Evolutionary conservation across 2,329 filamentous ascomycete genomes (phyloP).

Genomic region (Chlorencoelia australis): DNA sequence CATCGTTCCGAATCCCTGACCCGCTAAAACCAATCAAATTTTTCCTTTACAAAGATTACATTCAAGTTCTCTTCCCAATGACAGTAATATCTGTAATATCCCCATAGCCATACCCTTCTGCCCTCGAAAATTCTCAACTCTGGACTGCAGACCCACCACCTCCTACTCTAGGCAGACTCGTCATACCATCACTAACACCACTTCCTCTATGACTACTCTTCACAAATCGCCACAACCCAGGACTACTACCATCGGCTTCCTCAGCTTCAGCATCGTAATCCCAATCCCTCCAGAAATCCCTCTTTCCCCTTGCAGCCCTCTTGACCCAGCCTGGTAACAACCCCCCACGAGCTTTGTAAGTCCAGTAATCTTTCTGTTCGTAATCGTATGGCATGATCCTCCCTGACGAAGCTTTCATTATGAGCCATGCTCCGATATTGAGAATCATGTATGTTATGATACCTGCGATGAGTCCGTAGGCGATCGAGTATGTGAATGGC

Average conservation of each 20-base stretch:
- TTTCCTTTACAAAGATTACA: no score
- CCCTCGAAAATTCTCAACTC: no score
- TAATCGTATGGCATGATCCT: conserved; percentile 67
- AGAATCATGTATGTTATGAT: conserved; percentile 68
- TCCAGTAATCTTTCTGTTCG: conserved; percentile 70
- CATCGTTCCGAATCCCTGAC: no score
- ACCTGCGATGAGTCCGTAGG: conserved; percentile 73
- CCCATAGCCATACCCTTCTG: no score
- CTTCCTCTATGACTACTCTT: no score
- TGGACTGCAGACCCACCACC: no score
- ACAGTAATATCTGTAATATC: no score
- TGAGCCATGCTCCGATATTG: conserved; percentile 59
- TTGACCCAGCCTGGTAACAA: conserved; percentile 65
- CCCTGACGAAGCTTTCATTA: conserved; percentile 57
- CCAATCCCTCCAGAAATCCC: conserved; percentile 20
- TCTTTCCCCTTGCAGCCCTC: conserved; percentile 31
- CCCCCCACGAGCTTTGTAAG: conserved; percentile 65
- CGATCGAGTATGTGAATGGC: conserved; percentile 86
- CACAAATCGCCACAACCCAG: conserved; percentile 7
- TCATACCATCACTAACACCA: conserved; percentile 1
- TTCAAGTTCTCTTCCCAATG: no score
- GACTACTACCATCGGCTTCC: conserved; percentile 7
- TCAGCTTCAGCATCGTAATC: conserved; percentile 17
- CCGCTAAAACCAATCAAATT: no score
- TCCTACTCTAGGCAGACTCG: no score